Evolutionary conservation across 805 yeast species (phyloP).

Genomic region (Starmera dryadoides): DNA sequence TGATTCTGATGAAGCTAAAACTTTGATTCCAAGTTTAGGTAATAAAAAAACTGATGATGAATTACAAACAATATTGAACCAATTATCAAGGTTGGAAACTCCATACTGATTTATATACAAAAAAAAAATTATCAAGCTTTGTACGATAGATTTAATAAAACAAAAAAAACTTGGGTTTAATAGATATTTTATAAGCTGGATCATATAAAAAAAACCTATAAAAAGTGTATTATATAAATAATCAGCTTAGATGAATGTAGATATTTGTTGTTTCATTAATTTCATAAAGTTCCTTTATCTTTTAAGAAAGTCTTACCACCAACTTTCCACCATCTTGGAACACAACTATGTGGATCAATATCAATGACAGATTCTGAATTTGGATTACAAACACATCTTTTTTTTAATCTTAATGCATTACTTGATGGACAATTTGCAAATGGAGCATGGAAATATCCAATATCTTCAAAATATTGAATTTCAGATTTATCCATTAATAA

Average conservation of each 20-base stretch:
- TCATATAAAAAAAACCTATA: too few relatives aligned
- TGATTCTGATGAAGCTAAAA: conserved; percentile 94
- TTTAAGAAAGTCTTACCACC: conserved; percentile 51
- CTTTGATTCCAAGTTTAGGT: conserved; percentile 81
- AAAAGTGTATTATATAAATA: too few relatives aligned
- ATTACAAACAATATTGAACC: conserved; percentile 79
- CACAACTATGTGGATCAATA: conserved; percentile 47
- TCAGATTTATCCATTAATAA: conserved; percentile 51
- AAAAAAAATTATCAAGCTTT: not conserved
- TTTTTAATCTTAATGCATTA: conserved; percentile 37
- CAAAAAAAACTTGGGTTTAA: not conserved
- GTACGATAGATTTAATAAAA: not conserved
- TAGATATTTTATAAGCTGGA: too few relatives aligned
- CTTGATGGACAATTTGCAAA: conserved; percentile 57
- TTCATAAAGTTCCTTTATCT: conserved; percentile 19
- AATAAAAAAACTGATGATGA: conserved; percentile 82
- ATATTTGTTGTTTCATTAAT: too few relatives aligned
- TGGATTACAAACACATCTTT: conserved; percentile 58
- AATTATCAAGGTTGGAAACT: conserved; percentile 62
- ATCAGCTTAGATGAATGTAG: too few relatives aligned
- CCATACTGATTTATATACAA: conserved; percentile 22
- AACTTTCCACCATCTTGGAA: conserved; percentile 74
- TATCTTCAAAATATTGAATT: conserved; percentile 71
- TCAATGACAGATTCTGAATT: conserved; percentile 34
- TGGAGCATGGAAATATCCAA: conserved; percentile 75